These are phyloP conservation scores for Rozella allomycis DNA, from an alignment of 371 early-diverging fungal species.

Conservation along the genomic window DNA sequence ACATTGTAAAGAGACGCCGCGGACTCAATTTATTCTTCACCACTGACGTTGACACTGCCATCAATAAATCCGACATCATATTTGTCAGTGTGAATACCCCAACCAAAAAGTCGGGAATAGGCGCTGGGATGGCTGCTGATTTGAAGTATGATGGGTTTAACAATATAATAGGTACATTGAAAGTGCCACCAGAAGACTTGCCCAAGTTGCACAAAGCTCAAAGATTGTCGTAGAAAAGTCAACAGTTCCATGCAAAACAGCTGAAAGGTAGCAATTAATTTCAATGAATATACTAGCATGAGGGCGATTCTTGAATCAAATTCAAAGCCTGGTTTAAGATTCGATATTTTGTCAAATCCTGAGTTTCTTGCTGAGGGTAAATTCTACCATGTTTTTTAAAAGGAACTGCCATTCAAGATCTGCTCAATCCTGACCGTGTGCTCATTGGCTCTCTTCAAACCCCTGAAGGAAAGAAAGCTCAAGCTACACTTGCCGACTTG, in stretches of 20 bases:
- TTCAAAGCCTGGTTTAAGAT: conserved; percentile 40
- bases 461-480: conserved; percentile 47
- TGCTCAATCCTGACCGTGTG: conserved; percentile 73
- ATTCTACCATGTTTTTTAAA: no score
- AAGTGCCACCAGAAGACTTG: conserved; percentile 65
- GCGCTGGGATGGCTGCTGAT: conserved; percentile 68
- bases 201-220: conserved; percentile 50
- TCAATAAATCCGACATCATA: conserved; percentile 57
- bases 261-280: no score
- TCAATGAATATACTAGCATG: no score
- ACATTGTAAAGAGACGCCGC: conserved; percentile 43
- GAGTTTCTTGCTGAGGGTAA: conserved; percentile 91
- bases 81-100: conserved; percentile 79
- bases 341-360: conserved; percentile 82
- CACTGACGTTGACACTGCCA: conserved; percentile 47
- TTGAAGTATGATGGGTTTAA: conserved; percentile 25
- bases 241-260: conserved; percentile 85
- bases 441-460: conserved; percentile 72
- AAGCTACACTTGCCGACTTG: conserved; percentile 44
- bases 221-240: conserved; percentile 88
- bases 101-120: conserved; percentile 50
- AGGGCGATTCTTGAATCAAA: conserved; percentile 66
- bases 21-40: conserved; percentile 65
- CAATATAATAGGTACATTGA: conserved; percentile 41
- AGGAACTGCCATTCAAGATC: conserved; percentile 72